These are phyloP conservation scores for Ciborinia camelliae DNA, from an alignment of 2,329 filamentous ascomycete genomes.

Conservation along the genomic window DNA sequence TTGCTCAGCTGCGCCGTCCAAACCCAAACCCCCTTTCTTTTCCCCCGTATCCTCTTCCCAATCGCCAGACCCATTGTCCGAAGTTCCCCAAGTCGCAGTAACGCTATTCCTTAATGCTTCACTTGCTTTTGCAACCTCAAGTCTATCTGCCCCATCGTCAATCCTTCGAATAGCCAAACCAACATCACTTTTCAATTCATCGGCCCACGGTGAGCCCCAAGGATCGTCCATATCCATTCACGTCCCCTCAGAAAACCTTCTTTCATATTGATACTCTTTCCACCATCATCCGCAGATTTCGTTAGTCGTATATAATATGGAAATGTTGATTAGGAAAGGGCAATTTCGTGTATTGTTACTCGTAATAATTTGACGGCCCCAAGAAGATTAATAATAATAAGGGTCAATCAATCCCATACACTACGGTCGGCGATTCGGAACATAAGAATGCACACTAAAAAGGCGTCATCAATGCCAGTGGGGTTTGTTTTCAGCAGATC, in stretches of 20 bases:
- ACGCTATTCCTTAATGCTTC: conserved; percentile 26
- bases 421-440: conserved; percentile 1
- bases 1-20: conserved; percentile 25
- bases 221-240: conserved; percentile 39
- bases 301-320: neutral
- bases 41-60: conserved; percentile 29
- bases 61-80: conserved; percentile 31
- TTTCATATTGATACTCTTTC: conserved; percentile 35
- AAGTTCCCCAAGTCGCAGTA: conserved; percentile 32
- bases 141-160: conserved; percentile 14
- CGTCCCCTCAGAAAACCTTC: conserved; percentile 12
- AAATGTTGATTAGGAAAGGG: neutral
- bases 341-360: conserved; percentile 14
- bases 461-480: conserved; percentile 4
- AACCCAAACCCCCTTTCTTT: conserved; percentile 18
- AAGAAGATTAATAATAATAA: too few species aligned
- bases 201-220: conserved; percentile 42
- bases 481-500: conserved; percentile 1
- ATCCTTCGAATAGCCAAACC: neutral
- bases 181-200: conserved; percentile 27
- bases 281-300: conserved; percentile 3
- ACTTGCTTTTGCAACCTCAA: conserved; percentile 22
- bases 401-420: conserved; percentile 15
- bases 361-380: neutral
- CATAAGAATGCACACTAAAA: conserved; percentile 15